A percentile compares a stretch with the other conserved stretches of the same genome.
Evolutionary conservation across 192 early-diverging fungal species (phyloP).

Genomic region (Endogone sp.): DNA sequence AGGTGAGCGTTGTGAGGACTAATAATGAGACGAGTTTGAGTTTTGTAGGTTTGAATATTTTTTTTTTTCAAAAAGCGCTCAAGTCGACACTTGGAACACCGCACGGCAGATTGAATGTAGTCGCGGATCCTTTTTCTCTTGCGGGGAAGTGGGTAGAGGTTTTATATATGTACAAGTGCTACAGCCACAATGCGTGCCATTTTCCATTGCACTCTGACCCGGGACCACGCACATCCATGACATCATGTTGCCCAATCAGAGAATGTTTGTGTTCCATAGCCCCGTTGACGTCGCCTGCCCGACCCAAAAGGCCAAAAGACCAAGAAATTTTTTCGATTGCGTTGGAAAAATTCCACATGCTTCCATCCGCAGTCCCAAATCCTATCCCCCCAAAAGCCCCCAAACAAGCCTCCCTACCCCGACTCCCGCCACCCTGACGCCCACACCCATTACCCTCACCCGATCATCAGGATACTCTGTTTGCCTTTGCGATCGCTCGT

Average conservation of each 20-base stretch:
- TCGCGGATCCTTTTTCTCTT: not conserved
- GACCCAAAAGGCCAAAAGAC: not conserved
- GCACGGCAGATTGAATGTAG: not conserved
- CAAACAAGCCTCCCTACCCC: no score
- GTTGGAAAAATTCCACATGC: no score
- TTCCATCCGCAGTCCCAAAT: no score
- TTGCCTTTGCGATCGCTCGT: no score
- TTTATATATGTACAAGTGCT: not conserved
- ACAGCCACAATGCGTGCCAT: not conserved
- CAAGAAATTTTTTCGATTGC: no score
- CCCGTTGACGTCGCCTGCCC: not conserved
- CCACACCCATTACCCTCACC: no score
- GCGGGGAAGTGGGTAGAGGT: not conserved
- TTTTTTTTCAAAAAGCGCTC: not conserved
- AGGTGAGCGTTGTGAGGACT: not conserved
- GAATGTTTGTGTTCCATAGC: not conserved
- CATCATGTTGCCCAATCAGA: not conserved
- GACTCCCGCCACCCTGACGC: no score
- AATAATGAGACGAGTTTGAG: not conserved
- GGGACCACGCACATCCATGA: not conserved
- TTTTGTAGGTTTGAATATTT: not conserved
- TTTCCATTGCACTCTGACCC: no score
- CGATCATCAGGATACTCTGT: no score
- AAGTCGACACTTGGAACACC: not conserved
- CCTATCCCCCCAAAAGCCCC: no score